phyloP scores from a whole-genome alignment of 2,329 filamentous ascomycete species.

The Penicillium sp. region DNA sequence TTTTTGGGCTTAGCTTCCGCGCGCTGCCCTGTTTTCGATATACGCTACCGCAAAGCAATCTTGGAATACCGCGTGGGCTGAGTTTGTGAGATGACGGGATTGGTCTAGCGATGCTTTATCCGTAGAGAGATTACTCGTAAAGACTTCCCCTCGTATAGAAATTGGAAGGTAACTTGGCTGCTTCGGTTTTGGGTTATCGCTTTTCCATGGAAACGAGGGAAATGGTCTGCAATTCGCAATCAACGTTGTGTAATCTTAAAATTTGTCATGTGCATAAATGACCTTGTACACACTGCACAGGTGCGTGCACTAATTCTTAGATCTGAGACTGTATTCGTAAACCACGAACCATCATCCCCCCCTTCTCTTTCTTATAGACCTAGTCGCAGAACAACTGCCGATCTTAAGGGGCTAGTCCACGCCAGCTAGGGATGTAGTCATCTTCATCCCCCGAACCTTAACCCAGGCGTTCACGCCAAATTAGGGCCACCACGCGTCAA shows the following conservation, averaged over 20 bases:
- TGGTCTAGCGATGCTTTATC: background rate
- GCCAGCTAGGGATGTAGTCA: background rate
- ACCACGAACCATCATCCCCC: background rate
- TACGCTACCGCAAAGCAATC: conserved; percentile 6
- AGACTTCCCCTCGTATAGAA: no score
- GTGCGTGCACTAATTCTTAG: background rate
- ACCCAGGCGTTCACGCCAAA: conserved; percentile 1
- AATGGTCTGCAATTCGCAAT: background rate
- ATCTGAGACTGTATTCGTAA: background rate
- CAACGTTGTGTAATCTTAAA: background rate
- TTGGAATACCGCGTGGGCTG: background rate
- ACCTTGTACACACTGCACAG: background rate
- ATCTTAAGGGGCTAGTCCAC: background rate
- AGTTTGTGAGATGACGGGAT: background rate
- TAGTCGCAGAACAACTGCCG: background rate
- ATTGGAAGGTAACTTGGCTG: no score
- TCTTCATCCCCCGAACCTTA: conserved; percentile 4
- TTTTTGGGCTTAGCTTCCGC: conserved; percentile 10
- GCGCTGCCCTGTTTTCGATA: conserved; percentile 20
- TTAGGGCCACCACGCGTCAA: background rate
- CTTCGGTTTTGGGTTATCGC: no score
- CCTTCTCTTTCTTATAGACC: background rate
- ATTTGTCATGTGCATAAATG: background rate
- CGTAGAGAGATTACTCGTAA: background rate
- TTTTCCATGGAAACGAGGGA: background rate